These are phyloP conservation scores for Colletotrichum musicola DNA, from an alignment of 2,329 filamentous ascomycete genomes.

Conservation along the genomic window DNA sequence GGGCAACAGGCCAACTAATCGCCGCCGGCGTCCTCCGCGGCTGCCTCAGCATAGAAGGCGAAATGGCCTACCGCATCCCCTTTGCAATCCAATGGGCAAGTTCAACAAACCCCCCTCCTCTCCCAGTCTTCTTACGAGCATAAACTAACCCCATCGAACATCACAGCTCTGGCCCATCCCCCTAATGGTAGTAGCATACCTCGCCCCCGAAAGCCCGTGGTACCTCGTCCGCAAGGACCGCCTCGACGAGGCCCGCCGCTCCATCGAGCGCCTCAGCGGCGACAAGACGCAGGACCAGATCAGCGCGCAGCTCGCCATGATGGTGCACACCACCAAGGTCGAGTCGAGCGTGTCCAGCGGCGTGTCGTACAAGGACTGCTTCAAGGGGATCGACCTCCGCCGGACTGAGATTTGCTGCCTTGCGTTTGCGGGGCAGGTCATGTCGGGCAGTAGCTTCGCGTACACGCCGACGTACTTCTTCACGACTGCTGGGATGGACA, in stretches of 20 bases:
- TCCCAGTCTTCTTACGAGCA: too few species aligned
- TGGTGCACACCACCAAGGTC: conserved; percentile 51
- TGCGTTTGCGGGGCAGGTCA: conserved; percentile 56
- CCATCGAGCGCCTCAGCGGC: conserved; percentile 48
- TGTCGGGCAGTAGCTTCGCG: conserved; percentile 54
- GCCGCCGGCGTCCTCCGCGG: conserved; percentile 55
- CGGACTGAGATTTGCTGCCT: conserved; percentile 59
- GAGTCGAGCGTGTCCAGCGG: conserved; percentile 56
- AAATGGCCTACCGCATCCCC: conserved; percentile 56
- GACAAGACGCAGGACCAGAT: conserved; percentile 39
- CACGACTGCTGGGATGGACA: conserved; percentile 56
- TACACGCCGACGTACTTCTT: conserved; percentile 61
- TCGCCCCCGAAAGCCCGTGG: conserved; percentile 60
- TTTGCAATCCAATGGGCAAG: conserved; percentile 55
- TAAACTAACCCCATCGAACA: not conserved
- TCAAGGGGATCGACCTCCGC: conserved; percentile 58
- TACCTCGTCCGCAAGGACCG: conserved; percentile 55
- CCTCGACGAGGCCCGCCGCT: conserved; percentile 49
- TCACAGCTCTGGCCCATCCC: conserved; percentile 51
- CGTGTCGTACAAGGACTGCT: conserved; percentile 61
- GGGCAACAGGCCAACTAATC: conserved; percentile 57
- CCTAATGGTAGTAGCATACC: conserved; percentile 50
- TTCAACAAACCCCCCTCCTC: too few species aligned
- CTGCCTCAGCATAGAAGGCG: conserved; percentile 47
- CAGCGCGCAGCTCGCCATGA: conserved; percentile 43